Conservation (phyloP, 1,284 basidiomycete genomes). For the Naganishia cerealis region DNA sequence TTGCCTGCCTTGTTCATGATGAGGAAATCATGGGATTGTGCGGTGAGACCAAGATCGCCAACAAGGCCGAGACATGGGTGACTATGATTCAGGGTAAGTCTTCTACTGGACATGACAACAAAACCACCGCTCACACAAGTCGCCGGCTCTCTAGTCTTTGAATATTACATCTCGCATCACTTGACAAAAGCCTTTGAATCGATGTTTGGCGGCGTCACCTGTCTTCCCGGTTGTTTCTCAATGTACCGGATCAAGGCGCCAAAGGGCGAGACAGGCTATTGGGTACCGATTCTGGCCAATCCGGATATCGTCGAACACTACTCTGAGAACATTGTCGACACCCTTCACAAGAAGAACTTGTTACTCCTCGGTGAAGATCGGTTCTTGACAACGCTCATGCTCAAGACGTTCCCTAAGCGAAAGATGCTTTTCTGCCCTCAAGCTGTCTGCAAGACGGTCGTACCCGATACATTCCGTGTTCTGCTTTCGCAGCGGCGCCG, state of each 20-base stretch:
- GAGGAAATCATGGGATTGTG: constrained; percentile 98
- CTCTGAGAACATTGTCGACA: constrained; percentile 95
- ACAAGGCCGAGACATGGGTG: constrained; percentile 96
- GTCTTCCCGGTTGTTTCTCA: constrained; percentile 97
- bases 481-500: constrained; percentile 93
- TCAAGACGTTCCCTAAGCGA: constrained; percentile 97
- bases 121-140: constrained; percentile 25
- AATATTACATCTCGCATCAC: constrained; percentile 99
- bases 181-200: constrained; percentile 98
- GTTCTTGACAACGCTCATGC: constrained; percentile 90
- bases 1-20: constrained; percentile 92
- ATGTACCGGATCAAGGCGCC: constrained; percentile 99
- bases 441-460: constrained; percentile 96
- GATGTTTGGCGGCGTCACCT: constrained; percentile 98
- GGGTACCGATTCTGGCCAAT: constrained; percentile 97
- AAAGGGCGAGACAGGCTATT: constrained; percentile 85
- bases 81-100: constrained; percentile 94
- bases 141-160: constrained; percentile 68
- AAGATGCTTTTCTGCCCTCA: constrained; percentile 99
- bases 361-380: constrained; percentile 97
- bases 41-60: constrained; percentile 98
- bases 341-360: constrained; percentile 98
- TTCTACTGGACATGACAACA: constrained; percentile 39
- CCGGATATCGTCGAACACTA: constrained; percentile 97
- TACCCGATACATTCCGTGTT: constrained; percentile 91